Conservation (phyloP, 202 grass and related monocot species). For the Musa balbisiana region DNA sequence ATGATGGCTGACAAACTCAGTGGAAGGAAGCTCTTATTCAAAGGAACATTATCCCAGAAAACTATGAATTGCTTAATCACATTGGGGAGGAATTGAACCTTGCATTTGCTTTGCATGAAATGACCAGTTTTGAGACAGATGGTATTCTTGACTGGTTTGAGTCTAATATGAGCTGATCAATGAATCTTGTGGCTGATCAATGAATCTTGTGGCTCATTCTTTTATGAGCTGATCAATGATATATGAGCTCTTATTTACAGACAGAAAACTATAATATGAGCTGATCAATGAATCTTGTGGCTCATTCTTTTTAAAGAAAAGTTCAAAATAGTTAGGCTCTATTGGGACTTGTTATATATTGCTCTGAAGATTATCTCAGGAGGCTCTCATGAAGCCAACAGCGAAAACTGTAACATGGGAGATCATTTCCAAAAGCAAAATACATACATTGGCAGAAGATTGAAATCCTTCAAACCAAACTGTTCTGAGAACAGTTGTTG, state of each 20-base stretch:
- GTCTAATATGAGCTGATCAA: slow-evolving; percentile 32
- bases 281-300: too few species aligned
- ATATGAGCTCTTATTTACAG: too few species aligned
- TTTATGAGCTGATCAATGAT: too few species aligned
- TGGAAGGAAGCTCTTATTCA: slow-evolving; percentile 54
- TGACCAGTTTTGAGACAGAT: slow-evolving; percentile 52
- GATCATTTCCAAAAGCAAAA: neutral
- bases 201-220: too few species aligned
- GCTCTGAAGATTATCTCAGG: too few species aligned
- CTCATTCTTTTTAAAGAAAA: too few species aligned
- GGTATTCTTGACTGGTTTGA: slow-evolving; percentile 69
- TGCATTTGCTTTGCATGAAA: slow-evolving; percentile 63
- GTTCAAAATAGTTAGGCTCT: too few species aligned
- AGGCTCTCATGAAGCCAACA: neutral
- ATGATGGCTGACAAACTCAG: slow-evolving; percentile 40
- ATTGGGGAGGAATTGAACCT: slow-evolving; percentile 70
- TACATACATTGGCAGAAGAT: too few species aligned
- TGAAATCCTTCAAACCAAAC: too few species aligned
- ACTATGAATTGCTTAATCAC: slow-evolving; percentile 44
- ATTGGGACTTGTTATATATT: too few species aligned
- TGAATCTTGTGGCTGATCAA: neutral
- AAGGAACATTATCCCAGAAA: slow-evolving; percentile 31
- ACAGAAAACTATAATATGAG: too few species aligned
- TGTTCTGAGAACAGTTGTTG: neutral
- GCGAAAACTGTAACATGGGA: neutral